Conservation (phyloP, 371 early-diverging fungal genomes). For the Blakeslea trispora region DNA sequence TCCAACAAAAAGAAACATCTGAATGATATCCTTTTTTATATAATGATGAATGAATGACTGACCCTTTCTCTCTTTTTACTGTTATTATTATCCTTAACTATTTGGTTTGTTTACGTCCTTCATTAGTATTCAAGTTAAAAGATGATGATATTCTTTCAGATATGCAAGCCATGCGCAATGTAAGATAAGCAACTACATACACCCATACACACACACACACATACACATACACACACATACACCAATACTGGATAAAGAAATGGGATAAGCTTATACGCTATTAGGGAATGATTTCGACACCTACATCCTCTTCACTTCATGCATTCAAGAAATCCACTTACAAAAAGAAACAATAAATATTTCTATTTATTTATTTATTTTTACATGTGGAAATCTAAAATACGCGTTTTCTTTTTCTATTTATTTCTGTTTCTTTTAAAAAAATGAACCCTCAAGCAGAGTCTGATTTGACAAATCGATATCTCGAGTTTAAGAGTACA, state of each 20-base stretch:
- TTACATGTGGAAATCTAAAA: neutral
- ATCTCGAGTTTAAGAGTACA: slow-evolving; percentile 20
- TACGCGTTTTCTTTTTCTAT: neutral
- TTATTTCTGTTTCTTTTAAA: neutral
- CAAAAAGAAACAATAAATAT: neutral
- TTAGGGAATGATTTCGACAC: neutral
- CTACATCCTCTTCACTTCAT: neutral
- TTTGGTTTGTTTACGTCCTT: slow-evolving; percentile 32
- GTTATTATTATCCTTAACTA: slow-evolving; percentile 32
- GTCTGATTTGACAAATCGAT: slow-evolving; percentile 4
- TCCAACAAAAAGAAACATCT: slow-evolving; percentile 43
- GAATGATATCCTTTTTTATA: slow-evolving; percentile 47
- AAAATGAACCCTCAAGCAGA: slow-evolving; percentile 9
- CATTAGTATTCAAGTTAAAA: slow-evolving; percentile 40
- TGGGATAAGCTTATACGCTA: neutral
- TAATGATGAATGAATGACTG: too few species aligned
- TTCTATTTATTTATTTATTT: neutral
- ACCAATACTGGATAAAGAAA: too few species aligned
- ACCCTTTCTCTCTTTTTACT: too few species aligned
- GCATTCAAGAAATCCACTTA: neutral
- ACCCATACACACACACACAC: too few species aligned
- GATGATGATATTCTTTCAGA: slow-evolving; percentile 45
- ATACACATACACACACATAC: too few species aligned
- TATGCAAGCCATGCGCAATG: slow-evolving; percentile 42
- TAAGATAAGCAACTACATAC: slow-evolving; percentile 12